Evolutionary conservation across 768 basidiomycete species (phyloP), one percentile per base, ranked within the genome.

Genomic region (Rhizopogon vulgaris): DNA sequence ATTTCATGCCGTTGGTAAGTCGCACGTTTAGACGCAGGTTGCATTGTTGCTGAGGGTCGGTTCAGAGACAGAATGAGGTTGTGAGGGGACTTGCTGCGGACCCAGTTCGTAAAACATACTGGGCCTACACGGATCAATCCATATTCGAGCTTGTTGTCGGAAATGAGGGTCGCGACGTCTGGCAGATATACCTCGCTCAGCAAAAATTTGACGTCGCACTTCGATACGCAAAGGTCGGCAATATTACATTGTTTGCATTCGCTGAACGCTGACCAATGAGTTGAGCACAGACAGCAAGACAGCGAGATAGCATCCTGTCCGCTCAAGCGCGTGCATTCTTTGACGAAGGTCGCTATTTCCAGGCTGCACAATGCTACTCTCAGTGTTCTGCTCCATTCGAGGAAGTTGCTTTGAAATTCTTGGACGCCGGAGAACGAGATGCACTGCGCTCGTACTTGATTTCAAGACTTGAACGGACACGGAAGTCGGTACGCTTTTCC

Each of bases 131-230:
- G 0, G 85, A 90, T 57, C 82, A 84, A 55, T 87, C 90, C 0
- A 77, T 99, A 17, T 94, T 90, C 60, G 96, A 99, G 61, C 70
- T 99, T 24, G 81, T 86, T 6, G 77, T 90, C 10, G 76, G 77
- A 7, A 92, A 94, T 59, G 96, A 99, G 71, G 89, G 90, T 62
- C 80, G 94, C 10, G 90, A 97, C 63, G 85, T 99, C 7, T 99
- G 96, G 96, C 83, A 84, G 62, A 84, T 94, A 49, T 92, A 90
- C 67, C 75, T 97, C 8, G 80, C 85, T 49, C 83, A 87, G 60
- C 82, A 78, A 2, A 79, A 85, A 49, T 93, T 82, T 58, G 87
- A 90, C n/a, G 67, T 78, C 0, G 91, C 95, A 0, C 69, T 95
- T 50, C 75, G 78, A 52, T 90, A 90, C 69, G 81, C 92, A 22